A percentile compares a stretch with the other conserved stretches of the same genome.
phyloP scores from a whole-genome alignment of 305 asterid species.

The Plantago rigida region DNA sequence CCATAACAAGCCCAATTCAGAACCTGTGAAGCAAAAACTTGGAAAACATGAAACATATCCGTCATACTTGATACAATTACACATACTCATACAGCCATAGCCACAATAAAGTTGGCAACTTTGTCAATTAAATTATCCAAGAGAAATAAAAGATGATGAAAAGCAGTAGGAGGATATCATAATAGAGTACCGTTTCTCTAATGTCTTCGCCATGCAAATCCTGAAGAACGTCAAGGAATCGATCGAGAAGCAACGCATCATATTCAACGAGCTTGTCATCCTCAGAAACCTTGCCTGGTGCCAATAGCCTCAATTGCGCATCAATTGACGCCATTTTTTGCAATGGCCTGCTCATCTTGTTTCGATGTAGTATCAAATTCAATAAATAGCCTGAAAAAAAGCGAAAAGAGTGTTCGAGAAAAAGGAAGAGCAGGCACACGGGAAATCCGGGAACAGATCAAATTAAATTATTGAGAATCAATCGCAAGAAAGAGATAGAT shows the following conservation, averaged over 20 bases:
- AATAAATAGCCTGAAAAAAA: too few species aligned
- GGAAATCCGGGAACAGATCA: neutral
- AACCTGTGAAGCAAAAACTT: too few species aligned
- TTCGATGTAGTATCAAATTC: too few species aligned
- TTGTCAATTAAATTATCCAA: neutral
- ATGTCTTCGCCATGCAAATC: conserved; percentile 65
- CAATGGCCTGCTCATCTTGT: conserved; percentile 35
- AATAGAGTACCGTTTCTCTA: conserved; percentile 43
- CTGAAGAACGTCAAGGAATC: conserved; percentile 64
- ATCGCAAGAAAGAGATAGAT: too few species aligned
- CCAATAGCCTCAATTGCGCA: conserved; percentile 59
- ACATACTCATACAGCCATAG: neutral
- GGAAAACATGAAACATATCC: too few species aligned
- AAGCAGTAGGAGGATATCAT: too few species aligned
- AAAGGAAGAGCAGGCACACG: neutral
- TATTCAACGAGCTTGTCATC: conserved; percentile 59
- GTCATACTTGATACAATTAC: neutral
- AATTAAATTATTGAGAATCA: too few species aligned
- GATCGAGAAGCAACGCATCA: conserved; percentile 52
- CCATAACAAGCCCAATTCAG: too few species aligned
- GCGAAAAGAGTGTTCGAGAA: too few species aligned
- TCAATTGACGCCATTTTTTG: conserved; percentile 66
- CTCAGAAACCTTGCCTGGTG: conserved; percentile 60
- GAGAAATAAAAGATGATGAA: neutral
- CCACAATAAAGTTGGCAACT: neutral